A percentile compares a stretch with the other conserved stretches of the same genome.
Conservation (phyloP, 2,329 filamentous ascomycete species). For the Cladosporium velox region DNA sequence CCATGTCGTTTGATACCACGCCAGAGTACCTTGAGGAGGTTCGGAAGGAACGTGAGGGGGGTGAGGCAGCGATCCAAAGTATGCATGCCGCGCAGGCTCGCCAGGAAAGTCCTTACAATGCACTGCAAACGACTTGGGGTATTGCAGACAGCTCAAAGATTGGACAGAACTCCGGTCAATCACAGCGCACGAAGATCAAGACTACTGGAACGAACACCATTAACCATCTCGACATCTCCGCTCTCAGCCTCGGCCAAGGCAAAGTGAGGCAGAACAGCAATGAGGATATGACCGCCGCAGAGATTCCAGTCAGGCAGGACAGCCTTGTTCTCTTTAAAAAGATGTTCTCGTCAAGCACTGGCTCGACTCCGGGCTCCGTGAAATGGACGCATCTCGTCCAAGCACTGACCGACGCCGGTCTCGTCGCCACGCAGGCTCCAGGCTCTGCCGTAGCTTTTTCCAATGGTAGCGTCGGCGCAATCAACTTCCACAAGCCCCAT, state of each 20-base stretch:
- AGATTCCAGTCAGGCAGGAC: background rate
- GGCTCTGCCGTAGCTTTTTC: background rate
- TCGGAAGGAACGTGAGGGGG: background rate
- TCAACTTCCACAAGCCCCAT: background rate
- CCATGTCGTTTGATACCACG: background rate
- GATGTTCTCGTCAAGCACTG: background rate
- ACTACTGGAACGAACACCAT: background rate
- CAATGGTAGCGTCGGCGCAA: background rate
- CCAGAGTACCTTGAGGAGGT: background rate
- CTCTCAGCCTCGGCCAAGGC: background rate
- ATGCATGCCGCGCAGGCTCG: background rate
- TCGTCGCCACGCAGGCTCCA: background rate
- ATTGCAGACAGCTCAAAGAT: background rate
- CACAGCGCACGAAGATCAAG: background rate
- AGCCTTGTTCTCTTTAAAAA: background rate
- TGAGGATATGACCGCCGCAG: background rate
- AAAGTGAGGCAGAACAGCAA: background rate
- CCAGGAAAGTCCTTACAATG: background rate
- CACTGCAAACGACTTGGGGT: background rate
- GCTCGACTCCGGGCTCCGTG: background rate
- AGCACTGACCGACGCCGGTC: background rate
- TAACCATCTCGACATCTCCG: background rate
- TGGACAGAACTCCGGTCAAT: background rate
- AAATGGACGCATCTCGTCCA: background rate
- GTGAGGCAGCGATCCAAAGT: background rate